Evolutionary conservation across 73 alveolate species (phyloP), one percentile per base, ranked within the genome.

Genomic region (Durusdinium trenchii): DNA sequence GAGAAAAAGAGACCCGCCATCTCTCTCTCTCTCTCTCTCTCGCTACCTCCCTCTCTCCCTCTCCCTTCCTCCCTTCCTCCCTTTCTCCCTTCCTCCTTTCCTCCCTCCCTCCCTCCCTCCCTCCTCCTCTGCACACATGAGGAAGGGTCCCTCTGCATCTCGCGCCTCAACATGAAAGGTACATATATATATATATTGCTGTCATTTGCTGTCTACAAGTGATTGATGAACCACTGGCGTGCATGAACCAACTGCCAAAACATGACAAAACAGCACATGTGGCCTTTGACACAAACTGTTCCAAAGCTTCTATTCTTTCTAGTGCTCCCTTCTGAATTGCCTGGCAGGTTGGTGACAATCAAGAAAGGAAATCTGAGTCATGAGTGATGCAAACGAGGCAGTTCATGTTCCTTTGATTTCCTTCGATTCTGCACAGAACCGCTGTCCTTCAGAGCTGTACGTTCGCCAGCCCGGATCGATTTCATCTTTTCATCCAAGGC

Each of bases 121-220:
- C 47, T 3, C 40, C 51, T 35, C 97, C 81, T 90, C 97, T 12
- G 79, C 97, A 51, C 97, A 71, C 97, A 69, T 90, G 47, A 90
- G 86, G 48, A 90, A 69, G 48, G 96, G 96, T 3, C 73, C 96
- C 32, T 89, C 96, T 0, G 96, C 84, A 64, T 89, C 85, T 20
- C 84, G 61, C 5, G 96, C 96, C 96, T 89, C 35, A 18, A 28
- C 42, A 57, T 12, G 32, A 57, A 23, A 16, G 16, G 23, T 38
- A 1, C 10, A 40, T 40, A 73, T 73, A 51, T n/a, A 38, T 64
- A 64, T 35, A 26, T 64, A 64, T 64, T 23, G 16, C 16, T 64
- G 32, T 14, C 20, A 23, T 23, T 64, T 5, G 43, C 16, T 12
- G 5, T 64, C 9, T 64, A 64, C 38, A 9, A 23, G 32, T 64